Percentiles rank a stretch among this genome's conserved stretches.
These are phyloP conservation scores for Corymbia citriodora DNA, from an alignment of 441 rosid genomes.

Conservation along the genomic window DNA sequence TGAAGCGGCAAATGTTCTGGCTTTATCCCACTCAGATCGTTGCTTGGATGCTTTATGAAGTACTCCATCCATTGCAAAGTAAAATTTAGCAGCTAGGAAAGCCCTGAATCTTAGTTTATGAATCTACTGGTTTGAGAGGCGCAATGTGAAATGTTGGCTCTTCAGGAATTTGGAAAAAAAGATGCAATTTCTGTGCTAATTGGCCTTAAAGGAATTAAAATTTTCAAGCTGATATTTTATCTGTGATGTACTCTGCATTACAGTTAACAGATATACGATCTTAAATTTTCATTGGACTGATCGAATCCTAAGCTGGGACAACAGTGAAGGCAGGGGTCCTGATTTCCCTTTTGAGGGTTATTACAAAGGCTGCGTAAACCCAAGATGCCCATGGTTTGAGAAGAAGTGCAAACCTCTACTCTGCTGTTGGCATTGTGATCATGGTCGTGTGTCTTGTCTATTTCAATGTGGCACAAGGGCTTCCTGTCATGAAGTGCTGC, in stretches of 20 bases:
- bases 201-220: background rate
- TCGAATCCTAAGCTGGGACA: background rate
- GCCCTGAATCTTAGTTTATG: background rate
- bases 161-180: background rate
- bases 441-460: slow-evolving; percentile 65
- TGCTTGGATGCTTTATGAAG: background rate
- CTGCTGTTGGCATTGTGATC: slow-evolving; percentile 63
- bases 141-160: background rate
- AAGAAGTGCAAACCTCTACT: slow-evolving; percentile 75
- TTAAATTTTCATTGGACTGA: too few relatives aligned
- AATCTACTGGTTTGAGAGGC: background rate
- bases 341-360: slow-evolving; percentile 67
- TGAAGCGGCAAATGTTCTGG: background rate
- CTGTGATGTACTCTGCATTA: background rate
- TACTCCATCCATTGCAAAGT: background rate
- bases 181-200: background rate
- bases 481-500: slow-evolving; percentile 78
- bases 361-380: slow-evolving; percentile 69
- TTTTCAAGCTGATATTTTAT: background rate
- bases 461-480: slow-evolving; percentile 62
- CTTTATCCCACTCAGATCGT: background rate
- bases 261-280: too few relatives aligned
- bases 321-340: slow-evolving; percentile 63
- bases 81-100: background rate
- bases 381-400: slow-evolving; percentile 80